Conservation (phyloP, 805 yeast species). For the Debaryomyces prosopidis region DNA sequence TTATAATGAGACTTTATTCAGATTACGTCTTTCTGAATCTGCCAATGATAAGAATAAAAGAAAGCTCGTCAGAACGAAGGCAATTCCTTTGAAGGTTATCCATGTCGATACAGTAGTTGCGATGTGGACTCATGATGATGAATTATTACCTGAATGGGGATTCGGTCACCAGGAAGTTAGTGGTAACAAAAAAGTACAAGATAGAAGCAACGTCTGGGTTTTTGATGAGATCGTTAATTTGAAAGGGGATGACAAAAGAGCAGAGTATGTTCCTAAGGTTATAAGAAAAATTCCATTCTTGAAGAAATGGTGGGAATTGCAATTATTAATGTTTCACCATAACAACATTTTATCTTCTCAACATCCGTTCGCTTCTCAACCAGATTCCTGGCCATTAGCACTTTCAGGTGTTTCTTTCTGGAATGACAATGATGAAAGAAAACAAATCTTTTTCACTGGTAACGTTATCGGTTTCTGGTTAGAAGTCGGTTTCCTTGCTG, state of each 20-base stretch:
- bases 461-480: slow-evolving; percentile 91
- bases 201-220: slow-evolving; percentile 70
- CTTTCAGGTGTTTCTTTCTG: slow-evolving; percentile 93
- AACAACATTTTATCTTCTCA: slow-evolving; percentile 84
- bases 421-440: slow-evolving; percentile 65
- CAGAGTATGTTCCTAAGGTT: slow-evolving; percentile 61
- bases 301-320: slow-evolving; percentile 87
- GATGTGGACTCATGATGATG: slow-evolving; percentile 89
- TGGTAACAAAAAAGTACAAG: slow-evolving; percentile 83
- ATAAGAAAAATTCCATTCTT: slow-evolving; percentile 70
- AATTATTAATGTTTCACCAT: slow-evolving; percentile 84
- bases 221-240: slow-evolving; percentile 70
- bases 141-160: slow-evolving; percentile 92
- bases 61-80: slow-evolving; percentile 64
- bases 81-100: slow-evolving; percentile 64
- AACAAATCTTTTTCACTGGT: slow-evolving; percentile 89
- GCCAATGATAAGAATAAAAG: slow-evolving; percentile 45
- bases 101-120: slow-evolving; percentile 90
- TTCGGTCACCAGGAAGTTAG: slow-evolving; percentile 89
- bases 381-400: slow-evolving; percentile 88
- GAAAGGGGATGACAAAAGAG: slow-evolving; percentile 54
- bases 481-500: slow-evolving; percentile 62
- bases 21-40: slow-evolving; percentile 52
- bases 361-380: slow-evolving; percentile 95
- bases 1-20: slow-evolving; percentile 77